Percentiles rank a stretch among this genome's conserved stretches.
phyloP scores from a whole-genome alignment of 1,139 yeast species.

The Kluyveromyces marxianus region DNA sequence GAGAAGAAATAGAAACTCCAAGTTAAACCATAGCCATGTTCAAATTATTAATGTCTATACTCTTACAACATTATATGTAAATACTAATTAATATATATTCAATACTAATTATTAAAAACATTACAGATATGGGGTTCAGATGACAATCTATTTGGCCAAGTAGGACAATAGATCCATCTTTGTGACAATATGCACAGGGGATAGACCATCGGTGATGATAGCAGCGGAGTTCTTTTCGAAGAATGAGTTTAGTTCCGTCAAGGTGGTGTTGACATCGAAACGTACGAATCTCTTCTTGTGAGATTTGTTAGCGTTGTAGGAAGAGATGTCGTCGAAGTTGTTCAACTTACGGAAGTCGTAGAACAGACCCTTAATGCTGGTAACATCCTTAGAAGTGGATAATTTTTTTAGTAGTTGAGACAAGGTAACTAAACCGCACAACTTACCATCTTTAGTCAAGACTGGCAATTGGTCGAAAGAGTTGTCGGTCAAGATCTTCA shows the following conservation, averaged over 20 bases:
- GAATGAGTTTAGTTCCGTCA: slow-evolving; percentile 65
- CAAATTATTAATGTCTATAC: not conserved
- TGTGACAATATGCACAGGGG: slow-evolving; percentile 79
- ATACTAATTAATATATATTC: not conserved
- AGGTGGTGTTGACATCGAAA: slow-evolving; percentile 62
- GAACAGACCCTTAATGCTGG: slow-evolving; percentile 55
- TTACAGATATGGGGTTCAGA: not conserved
- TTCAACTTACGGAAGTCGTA: slow-evolving; percentile 69
- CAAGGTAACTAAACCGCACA: slow-evolving; percentile 71
- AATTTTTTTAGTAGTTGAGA: slow-evolving; percentile 64
- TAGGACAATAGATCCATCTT: slow-evolving; percentile 77
- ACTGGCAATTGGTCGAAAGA: slow-evolving; percentile 88
- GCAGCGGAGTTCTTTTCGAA: slow-evolving; percentile 86
- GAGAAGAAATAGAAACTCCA: slow-evolving; percentile 12
- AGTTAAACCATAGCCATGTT: not conserved
- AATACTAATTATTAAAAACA: not conserved
- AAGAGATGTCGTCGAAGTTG: slow-evolving; percentile 54
- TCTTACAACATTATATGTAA: not conserved
- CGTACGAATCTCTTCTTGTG: slow-evolving; percentile 62
- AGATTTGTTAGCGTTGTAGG: slow-evolving; percentile 55
- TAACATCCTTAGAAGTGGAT: slow-evolving; percentile 54
- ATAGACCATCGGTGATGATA: slow-evolving; percentile 68
- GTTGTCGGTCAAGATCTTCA: slow-evolving; percentile 63
- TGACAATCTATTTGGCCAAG: slow-evolving; percentile 25
- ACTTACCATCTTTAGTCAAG: slow-evolving; percentile 49